Evolutionary conservation across 768 basidiomycete genomes (phyloP).

Genomic region (Leccinum variicolor): DNA sequence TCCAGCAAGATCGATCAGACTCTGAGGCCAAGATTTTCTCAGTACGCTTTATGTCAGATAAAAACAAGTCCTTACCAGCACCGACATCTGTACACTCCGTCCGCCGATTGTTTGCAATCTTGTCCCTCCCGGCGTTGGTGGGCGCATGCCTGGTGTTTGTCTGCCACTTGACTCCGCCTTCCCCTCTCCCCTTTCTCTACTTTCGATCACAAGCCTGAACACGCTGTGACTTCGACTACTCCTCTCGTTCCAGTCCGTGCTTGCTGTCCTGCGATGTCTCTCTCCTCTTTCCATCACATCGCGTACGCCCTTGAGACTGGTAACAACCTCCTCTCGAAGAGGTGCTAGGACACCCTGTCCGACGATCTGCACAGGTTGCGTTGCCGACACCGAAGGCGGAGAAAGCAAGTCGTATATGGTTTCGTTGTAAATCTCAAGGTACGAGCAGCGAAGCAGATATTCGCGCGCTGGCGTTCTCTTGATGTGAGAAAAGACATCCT

Average conservation of each 20-base stretch:
- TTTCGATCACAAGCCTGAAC: slow-evolving; percentile 90
- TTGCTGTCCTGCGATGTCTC: slow-evolving; percentile 83
- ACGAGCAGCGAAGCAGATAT: slow-evolving; percentile 93
- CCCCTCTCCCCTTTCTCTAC: slow-evolving; percentile 65
- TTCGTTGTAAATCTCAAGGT: slow-evolving; percentile 98
- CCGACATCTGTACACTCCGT: slow-evolving; percentile 73
- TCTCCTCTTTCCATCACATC: slow-evolving; percentile 86
- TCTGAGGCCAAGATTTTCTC: slow-evolving; percentile 40
- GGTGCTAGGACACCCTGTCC: slow-evolving; percentile 71
- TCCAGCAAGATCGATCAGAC: slow-evolving; percentile 93
- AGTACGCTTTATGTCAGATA: not conserved
- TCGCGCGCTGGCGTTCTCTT: slow-evolving; percentile 73
- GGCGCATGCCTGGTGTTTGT: slow-evolving; percentile 51
- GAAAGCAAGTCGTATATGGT: slow-evolving; percentile 83
- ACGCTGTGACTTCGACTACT: slow-evolving; percentile 94
- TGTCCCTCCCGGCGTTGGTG: slow-evolving; percentile 56
- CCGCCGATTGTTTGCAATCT: slow-evolving; percentile 75
- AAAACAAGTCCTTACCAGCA: slow-evolving; percentile 45
- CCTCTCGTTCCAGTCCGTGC: slow-evolving; percentile 98
- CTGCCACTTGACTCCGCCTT: slow-evolving; percentile 36
- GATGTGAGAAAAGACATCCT: slow-evolving; percentile 87
- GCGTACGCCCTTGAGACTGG: slow-evolving; percentile 78
- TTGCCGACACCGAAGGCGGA: slow-evolving; percentile 50
- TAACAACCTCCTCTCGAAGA: slow-evolving; percentile 91
- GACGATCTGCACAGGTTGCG: slow-evolving; percentile 69